Conservation (phyloP, 345 rosid genomes). For the Chamaenerion angustifolium region DNA sequence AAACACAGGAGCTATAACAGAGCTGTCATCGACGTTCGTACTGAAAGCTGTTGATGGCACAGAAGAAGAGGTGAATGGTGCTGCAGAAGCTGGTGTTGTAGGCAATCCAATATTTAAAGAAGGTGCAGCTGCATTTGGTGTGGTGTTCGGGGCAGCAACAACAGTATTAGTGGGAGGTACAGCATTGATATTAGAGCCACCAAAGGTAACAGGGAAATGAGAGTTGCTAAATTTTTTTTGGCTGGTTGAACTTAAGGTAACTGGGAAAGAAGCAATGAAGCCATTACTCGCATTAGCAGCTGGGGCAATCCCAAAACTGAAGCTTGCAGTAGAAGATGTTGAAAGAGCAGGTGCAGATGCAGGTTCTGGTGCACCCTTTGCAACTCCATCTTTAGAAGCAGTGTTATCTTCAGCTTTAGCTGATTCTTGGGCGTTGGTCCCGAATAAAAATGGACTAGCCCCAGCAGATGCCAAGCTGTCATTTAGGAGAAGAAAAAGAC, state of each 20-base stretch:
- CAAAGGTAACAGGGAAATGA: slow-evolving; percentile 9
- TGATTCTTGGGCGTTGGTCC: slow-evolving; percentile 23
- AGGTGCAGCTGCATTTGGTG: slow-evolving; percentile 21
- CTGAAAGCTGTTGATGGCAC: slow-evolving; percentile 26
- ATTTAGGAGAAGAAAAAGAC: neutral
- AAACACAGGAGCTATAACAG: slow-evolving; percentile 31
- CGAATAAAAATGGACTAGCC: slow-evolving; percentile 19
- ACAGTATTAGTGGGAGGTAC: neutral
- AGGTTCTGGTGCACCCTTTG: slow-evolving; percentile 13
- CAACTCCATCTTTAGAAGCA: slow-evolving; percentile 15
- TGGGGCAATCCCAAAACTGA: slow-evolving; percentile 36
- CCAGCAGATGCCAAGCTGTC: slow-evolving; percentile 35
- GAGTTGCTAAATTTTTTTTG: slow-evolving; percentile 20
- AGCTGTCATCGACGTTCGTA: slow-evolving; percentile 18
- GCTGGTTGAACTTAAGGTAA: slow-evolving; percentile 2
- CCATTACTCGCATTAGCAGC: slow-evolving; percentile 15
- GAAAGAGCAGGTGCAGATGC: slow-evolving; percentile 20
- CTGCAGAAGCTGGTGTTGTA: slow-evolving; percentile 21
- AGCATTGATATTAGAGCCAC: slow-evolving; percentile 6
- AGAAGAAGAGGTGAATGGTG: slow-evolving; percentile 12
- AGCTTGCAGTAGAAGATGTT: slow-evolving; percentile 27
- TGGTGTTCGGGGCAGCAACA: slow-evolving; percentile 9
- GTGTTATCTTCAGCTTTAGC: slow-evolving; percentile 20
- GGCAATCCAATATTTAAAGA: slow-evolving; percentile 34
- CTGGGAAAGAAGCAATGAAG: slow-evolving; percentile 15